Conservation (phyloP, 2,329 filamentous ascomycete genomes). For the Trichoderma koningiopsis region DNA sequence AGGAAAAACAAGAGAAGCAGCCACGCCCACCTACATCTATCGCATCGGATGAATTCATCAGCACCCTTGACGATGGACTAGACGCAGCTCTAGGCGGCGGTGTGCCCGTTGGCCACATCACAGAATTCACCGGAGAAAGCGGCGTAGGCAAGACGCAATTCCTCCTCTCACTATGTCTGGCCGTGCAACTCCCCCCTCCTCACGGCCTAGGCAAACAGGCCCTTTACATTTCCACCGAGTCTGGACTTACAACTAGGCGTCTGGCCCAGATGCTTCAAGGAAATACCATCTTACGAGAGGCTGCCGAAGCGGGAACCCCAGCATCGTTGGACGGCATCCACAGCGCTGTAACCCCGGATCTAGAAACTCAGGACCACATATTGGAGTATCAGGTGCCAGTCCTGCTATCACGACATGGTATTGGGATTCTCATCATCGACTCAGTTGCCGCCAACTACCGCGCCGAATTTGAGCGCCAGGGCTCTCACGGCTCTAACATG, state of each 20-base stretch:
- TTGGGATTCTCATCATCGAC: conserved; percentile 85
- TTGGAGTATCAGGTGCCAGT: conserved; percentile 90
- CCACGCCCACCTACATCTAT: conserved; percentile 40
- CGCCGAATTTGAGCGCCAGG: conserved; percentile 75
- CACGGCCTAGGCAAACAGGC: conserved; percentile 71
- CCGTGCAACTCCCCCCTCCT: conserved; percentile 78
- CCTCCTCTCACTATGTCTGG: conserved; percentile 79
- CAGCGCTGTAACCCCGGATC: conserved; percentile 80
- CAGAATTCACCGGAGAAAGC: conserved; percentile 90
- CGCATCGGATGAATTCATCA: conserved; percentile 56
- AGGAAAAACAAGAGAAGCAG: neutral
- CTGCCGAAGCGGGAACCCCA: conserved; percentile 30
- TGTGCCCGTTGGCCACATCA: conserved; percentile 77
- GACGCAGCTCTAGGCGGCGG: conserved; percentile 75
- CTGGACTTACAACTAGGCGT: conserved; percentile 77
- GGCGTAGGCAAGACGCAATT: conserved; percentile 95
- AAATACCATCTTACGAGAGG: conserved; percentile 60
- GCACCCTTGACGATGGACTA: conserved; percentile 74
- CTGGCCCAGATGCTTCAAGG: conserved; percentile 74
- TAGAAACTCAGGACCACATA: conserved; percentile 95
- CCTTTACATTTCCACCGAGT: conserved; percentile 93
- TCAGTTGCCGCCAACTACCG: conserved; percentile 95
- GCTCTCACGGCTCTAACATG: conserved; percentile 59
- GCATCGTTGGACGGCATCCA: conserved; percentile 76
- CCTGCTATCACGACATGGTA: conserved; percentile 70